Conservation (phyloP, 2,329 filamentous ascomycete genomes). For the Pseudohalonectria lignicola region DNA sequence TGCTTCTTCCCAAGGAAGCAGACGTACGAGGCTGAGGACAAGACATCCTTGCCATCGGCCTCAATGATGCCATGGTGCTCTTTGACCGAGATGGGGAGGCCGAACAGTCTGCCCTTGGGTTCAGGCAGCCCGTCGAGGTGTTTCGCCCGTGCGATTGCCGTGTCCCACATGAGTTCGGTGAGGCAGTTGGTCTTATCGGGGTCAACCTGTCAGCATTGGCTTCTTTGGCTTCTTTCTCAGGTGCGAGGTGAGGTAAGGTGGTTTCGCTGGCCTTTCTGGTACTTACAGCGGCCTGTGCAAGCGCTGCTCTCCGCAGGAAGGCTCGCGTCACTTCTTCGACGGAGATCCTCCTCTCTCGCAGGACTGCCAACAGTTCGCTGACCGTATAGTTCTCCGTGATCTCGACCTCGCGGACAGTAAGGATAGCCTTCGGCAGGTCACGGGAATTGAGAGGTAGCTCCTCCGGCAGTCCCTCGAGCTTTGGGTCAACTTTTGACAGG, state of each 20-base stretch:
- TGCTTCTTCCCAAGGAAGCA: conserved; percentile 5
- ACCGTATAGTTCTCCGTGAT: conserved; percentile 4
- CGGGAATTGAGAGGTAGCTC: conserved; percentile 3
- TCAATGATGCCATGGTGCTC: conserved; percentile 23
- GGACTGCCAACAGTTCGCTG: not conserved
- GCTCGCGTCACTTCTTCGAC: conserved; percentile 7
- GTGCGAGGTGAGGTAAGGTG: no score
- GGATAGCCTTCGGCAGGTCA: conserved; percentile 2
- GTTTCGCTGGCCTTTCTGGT: no score
- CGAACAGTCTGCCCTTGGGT: conserved; percentile 19
- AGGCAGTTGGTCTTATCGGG: conserved; percentile 23
- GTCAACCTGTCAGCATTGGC: not conserved
- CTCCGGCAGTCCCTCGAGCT: conserved; percentile 4
- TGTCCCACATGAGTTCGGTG: conserved; percentile 21
- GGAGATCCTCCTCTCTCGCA: conserved; percentile 1
- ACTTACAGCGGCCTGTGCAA: conserved; percentile 6
- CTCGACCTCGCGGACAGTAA: conserved; percentile 5
- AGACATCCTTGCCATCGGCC: conserved; percentile 2
- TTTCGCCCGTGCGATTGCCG: conserved; percentile 20
- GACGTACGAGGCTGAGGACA: conserved; percentile 2
- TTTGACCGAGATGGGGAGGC: conserved; percentile 22
- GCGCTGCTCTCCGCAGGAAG: conserved; percentile 5
- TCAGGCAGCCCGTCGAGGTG: conserved; percentile 21
- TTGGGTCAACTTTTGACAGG: conserved; percentile 4
- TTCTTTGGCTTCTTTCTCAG: not conserved